Conservation (phyloP, 345 rosid species). For the Populus nigra region DNA sequence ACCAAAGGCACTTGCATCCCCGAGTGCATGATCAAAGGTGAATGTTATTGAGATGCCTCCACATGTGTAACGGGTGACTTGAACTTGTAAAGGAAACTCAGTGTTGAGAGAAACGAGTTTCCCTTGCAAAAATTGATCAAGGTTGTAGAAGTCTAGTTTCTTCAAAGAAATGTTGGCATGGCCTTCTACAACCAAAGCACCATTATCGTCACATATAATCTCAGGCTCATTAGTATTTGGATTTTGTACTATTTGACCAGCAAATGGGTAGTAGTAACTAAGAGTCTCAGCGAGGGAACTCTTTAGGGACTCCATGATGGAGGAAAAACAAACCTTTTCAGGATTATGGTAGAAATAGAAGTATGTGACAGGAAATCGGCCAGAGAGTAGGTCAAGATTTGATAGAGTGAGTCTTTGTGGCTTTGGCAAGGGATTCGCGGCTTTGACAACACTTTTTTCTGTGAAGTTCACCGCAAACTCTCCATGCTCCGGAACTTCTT, state of each 20-base stretch:
- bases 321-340: conserved; percentile 19
- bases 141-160: conserved; percentile 54
- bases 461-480: conserved; percentile 42
- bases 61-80: conserved; percentile 53
- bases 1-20: conserved; percentile 70
- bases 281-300: conserved; percentile 56
- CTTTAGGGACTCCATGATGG: conserved; percentile 41
- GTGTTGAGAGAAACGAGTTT: conserved; percentile 47
- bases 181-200: conserved; percentile 58
- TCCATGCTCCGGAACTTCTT: conserved; percentile 13
- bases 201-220: conserved; percentile 64
- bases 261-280: conserved; percentile 60
- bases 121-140: conserved; percentile 45
- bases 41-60: conserved; percentile 69
- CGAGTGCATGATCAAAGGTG: conserved; percentile 84
- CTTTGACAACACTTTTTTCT: conserved; percentile 45
- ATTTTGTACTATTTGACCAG: conserved; percentile 58
- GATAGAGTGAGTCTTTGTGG: conserved; percentile 48
- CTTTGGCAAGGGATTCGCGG: conserved; percentile 28
- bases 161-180: conserved; percentile 46
- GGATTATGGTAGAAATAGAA: conserved; percentile 61
- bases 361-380: conserved; percentile 81
- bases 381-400: conserved; percentile 84
- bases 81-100: conserved; percentile 57
- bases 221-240: conserved; percentile 48